phyloP scores from a whole-genome alignment of 148 eudicot genomes.

The Dianthus caryophyllus region DNA sequence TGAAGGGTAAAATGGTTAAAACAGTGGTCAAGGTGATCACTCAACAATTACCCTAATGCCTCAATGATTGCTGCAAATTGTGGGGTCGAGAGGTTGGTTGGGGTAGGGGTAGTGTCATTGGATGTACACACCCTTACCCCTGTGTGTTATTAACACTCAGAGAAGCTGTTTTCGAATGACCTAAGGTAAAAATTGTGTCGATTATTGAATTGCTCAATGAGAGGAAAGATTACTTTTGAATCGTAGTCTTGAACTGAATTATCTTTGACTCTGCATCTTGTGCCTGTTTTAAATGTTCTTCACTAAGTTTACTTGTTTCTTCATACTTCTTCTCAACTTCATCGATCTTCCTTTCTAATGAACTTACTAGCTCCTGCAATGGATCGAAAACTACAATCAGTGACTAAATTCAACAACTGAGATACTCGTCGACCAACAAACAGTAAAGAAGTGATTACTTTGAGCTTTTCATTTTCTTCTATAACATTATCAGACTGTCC shows the following conservation, averaged over 20 bases:
- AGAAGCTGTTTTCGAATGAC: no score
- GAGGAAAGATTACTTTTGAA: constrained; percentile 60
- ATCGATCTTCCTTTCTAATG: constrained; percentile 19
- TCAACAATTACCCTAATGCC: no score
- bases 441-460: constrained; percentile 35
- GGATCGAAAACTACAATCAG: neutral
- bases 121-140: no score
- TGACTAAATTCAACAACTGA: neutral
- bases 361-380: constrained; percentile 11
- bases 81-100: no score
- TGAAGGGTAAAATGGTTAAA: no score
- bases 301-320: constrained; percentile 45
- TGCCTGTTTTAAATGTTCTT: constrained; percentile 72
- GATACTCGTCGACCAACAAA: neutral
- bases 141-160: no score
- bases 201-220: no score
- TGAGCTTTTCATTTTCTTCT: constrained; percentile 62
- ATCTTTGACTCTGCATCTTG: constrained; percentile 72
- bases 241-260: constrained; percentile 64
- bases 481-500: constrained; percentile 46
- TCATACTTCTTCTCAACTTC: constrained; percentile 32
- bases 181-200: no score
- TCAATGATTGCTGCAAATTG: no score
- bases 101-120: no score
- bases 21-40: no score